These are phyloP conservation scores for Eutrema heterophyllum DNA, from an alignment of 345 rosid genomes.

Conservation along the genomic window DNA sequence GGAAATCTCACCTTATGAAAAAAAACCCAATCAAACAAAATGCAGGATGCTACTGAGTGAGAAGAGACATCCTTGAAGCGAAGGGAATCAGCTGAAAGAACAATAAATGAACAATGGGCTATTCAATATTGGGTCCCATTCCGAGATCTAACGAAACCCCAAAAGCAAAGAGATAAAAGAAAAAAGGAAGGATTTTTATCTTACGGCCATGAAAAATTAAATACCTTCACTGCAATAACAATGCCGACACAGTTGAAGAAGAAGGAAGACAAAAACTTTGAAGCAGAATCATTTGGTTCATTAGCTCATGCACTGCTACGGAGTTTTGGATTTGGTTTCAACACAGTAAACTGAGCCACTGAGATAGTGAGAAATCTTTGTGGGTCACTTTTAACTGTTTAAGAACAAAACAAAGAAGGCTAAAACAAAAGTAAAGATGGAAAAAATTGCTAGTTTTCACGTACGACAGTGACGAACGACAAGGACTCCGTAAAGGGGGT, in stretches of 20 bases:
- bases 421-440: slow-evolving; percentile 19
- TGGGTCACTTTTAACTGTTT: slow-evolving; percentile 21
- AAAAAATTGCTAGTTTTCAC: slow-evolving; percentile 13
- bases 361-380: slow-evolving; percentile 7
- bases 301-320: slow-evolving; percentile 14
- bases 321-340: slow-evolving; percentile 20
- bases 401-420: slow-evolving; percentile 23
- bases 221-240: slow-evolving; percentile 36
- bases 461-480: slow-evolving; percentile 34
- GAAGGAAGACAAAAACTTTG: slow-evolving; percentile 33
- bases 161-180: slow-evolving; percentile 16
- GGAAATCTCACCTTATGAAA: slow-evolving; percentile 10
- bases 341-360: slow-evolving; percentile 12
- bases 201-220: slow-evolving; percentile 20
- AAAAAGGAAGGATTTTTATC: slow-evolving; percentile 33
- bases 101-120: slow-evolving; percentile 40
- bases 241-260: slow-evolving; percentile 35
- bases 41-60: slow-evolving; percentile 14
- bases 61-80: slow-evolving; percentile 26
- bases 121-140: slow-evolving; percentile 35
- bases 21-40: slow-evolving; percentile 14
- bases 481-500: slow-evolving; percentile 14
- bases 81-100: slow-evolving; percentile 29
- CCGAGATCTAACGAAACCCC: slow-evolving; percentile 32
- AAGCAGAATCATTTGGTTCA: slow-evolving; percentile 24